A percentile compares a stretch with the other conserved stretches of the same genome.
These are phyloP conservation scores for Lentinus polychrous DNA, from an alignment of 1,284 basidiomycete species.

Conservation along the genomic window DNA sequence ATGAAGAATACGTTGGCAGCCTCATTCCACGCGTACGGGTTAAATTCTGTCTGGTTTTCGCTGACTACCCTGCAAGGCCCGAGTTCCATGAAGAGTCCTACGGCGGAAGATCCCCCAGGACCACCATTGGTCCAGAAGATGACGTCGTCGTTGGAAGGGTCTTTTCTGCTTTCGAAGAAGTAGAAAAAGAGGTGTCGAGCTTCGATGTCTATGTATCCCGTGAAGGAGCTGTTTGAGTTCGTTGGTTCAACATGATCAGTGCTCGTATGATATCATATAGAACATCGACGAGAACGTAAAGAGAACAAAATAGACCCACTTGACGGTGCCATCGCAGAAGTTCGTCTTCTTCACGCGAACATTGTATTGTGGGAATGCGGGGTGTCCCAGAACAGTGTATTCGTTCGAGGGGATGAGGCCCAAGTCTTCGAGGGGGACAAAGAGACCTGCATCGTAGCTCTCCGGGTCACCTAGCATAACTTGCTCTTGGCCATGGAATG, in stretches of 20 bases:
- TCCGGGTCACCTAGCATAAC: neutral
- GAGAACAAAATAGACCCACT: too few relatives aligned
- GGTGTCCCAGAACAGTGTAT: slow-evolving; percentile 46
- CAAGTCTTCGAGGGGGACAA: slow-evolving; percentile 37
- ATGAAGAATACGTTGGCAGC: slow-evolving; percentile 70
- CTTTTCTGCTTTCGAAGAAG: slow-evolving; percentile 68
- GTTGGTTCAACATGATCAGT: neutral
- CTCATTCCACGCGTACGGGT: slow-evolving; percentile 63
- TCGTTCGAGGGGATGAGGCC: slow-evolving; percentile 30
- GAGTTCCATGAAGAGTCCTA: slow-evolving; percentile 60
- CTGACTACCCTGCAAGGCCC: slow-evolving; percentile 34
- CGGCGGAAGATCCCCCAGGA: slow-evolving; percentile 41
- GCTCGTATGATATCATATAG: neutral
- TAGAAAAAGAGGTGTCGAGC: slow-evolving; percentile 65
- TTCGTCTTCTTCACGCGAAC: slow-evolving; percentile 41
- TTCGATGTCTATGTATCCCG: slow-evolving; percentile 17
- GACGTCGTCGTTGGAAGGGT: slow-evolving; percentile 61
- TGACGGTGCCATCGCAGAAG: slow-evolving; percentile 22
- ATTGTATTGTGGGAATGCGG: slow-evolving; percentile 42
- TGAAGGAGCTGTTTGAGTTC: slow-evolving; percentile 10
- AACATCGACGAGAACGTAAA: too few relatives aligned
- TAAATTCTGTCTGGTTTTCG: slow-evolving; percentile 40
- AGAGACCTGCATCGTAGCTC: slow-evolving; percentile 31
- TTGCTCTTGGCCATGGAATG: too few relatives aligned
- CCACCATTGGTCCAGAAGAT: slow-evolving; percentile 64